Percentiles rank a stretch among this genome's conserved stretches.
Conservation (phyloP, 495 filamentous ascomycete genomes). For the Aspergillus biplanus region DNA sequence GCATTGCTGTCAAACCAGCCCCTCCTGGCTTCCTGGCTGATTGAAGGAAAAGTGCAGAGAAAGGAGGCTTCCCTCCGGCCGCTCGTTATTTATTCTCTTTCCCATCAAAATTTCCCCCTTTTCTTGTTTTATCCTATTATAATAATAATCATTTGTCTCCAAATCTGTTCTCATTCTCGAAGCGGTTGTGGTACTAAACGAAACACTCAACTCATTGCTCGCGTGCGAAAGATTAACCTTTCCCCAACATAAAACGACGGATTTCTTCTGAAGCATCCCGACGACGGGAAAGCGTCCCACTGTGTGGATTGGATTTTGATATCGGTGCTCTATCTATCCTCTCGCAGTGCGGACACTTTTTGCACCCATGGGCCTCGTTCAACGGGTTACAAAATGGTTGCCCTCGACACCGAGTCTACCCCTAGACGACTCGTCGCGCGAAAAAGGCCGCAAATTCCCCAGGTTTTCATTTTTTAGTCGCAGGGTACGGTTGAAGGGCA, state of each 20-base stretch:
- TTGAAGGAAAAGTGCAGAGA: slow-evolving; percentile 43
- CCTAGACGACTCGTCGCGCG: slow-evolving; percentile 59
- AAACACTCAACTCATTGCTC: slow-evolving; percentile 11
- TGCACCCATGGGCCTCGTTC: slow-evolving; percentile 64
- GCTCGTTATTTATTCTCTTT: slow-evolving; percentile 45
- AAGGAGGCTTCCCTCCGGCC: slow-evolving; percentile 56
- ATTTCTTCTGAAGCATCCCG: slow-evolving; percentile 11
- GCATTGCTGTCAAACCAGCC: slow-evolving; percentile 36
- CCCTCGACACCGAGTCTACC: slow-evolving; percentile 63
- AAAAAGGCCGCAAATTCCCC: slow-evolving; percentile 55
- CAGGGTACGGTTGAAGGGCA: slow-evolving; percentile 90
- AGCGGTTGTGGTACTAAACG: slow-evolving; percentile 1
- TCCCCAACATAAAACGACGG: slow-evolving; percentile 5
- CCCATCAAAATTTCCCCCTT: slow-evolving; percentile 15
- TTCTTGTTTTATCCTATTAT: slow-evolving; percentile 6
- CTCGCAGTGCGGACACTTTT: slow-evolving; percentile 29
- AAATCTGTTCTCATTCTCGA: slow-evolving; percentile 6
- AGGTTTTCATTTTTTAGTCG: slow-evolving; percentile 84
- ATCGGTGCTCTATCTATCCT: slow-evolving; percentile 25
- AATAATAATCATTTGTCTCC: slow-evolving; percentile 1
- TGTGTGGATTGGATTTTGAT: slow-evolving; percentile 30
- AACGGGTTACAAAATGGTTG: slow-evolving; percentile 65
- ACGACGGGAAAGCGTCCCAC: slow-evolving; percentile 22
- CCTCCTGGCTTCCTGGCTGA: slow-evolving; percentile 32
- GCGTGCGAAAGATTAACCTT: slow-evolving; percentile 21